phyloP scores from a whole-genome alignment of 768 basidiomycete species.

The Boletellus ananas region DNA sequence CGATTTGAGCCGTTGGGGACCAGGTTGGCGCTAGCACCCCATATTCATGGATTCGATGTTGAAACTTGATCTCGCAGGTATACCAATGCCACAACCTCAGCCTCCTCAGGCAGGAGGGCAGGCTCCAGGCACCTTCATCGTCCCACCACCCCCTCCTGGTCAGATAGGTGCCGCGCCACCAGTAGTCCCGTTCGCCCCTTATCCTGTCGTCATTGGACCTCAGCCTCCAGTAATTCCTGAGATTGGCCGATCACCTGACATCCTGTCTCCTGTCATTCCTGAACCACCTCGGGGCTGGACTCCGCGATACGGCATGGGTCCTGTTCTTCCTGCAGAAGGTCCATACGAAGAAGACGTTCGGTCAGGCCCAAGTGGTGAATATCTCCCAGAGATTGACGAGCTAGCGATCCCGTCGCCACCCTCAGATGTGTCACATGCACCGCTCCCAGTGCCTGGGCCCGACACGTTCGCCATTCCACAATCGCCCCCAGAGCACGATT shows the following conservation, averaged over 20 bases:
- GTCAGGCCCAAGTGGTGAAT: slow-evolving; percentile 2
- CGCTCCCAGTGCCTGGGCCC: slow-evolving; percentile 19
- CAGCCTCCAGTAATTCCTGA: slow-evolving; percentile 24
- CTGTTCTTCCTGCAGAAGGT: slow-evolving; percentile 38
- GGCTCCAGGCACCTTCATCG: slow-evolving; percentile 13
- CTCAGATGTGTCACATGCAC: slow-evolving; percentile 7
- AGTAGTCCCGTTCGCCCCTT: slow-evolving; percentile 13
- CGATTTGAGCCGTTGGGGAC: slow-evolving; percentile 41
- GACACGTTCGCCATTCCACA: slow-evolving; percentile 14
- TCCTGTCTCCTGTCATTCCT: slow-evolving; percentile 26
- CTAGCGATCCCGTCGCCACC: slow-evolving; percentile 23
- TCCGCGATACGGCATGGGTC: slow-evolving; percentile 10
- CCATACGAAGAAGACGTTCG: slow-evolving; percentile 8
- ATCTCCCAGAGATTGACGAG: slow-evolving; percentile 14
- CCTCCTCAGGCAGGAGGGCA: slow-evolving; percentile 14
- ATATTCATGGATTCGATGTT: not conserved
- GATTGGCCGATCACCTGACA: slow-evolving; percentile 3
- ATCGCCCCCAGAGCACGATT: slow-evolving; percentile 8
- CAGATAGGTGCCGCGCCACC: slow-evolving; percentile 12
- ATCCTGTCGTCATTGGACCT: slow-evolving; percentile 1
- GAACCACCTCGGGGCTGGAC: slow-evolving; percentile 25
- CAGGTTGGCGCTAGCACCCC: slow-evolving; percentile 28
- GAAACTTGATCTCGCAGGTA: slow-evolving; percentile 10
- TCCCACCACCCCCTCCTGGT: slow-evolving; percentile 23
- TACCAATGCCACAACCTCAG: slow-evolving; percentile 26